phyloP scores from a whole-genome alignment of 345 rosid species.

The Salix purpurea region DNA sequence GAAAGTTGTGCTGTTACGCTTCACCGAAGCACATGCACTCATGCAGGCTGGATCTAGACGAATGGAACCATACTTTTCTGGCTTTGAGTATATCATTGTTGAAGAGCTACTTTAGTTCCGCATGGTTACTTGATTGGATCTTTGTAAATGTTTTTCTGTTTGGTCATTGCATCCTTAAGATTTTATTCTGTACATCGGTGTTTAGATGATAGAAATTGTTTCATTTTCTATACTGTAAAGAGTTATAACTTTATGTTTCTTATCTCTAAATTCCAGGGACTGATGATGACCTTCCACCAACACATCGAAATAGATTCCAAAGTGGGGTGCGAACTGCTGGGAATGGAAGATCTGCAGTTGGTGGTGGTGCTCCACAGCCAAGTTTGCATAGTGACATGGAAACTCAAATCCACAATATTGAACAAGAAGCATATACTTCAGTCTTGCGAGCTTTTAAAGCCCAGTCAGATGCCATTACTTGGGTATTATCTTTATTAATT shows the following conservation, averaged over 20 bases:
- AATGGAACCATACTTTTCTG: background rate
- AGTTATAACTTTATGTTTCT: background rate
- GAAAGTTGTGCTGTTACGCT: background rate
- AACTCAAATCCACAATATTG: constrained; percentile 81
- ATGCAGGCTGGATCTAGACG: background rate
- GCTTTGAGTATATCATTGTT: background rate
- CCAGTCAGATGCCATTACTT: constrained; percentile 93
- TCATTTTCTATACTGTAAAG: background rate
- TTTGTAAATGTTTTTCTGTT: background rate
- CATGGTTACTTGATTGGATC: background rate
- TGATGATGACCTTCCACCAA: constrained; percentile 95
- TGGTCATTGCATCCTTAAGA: background rate
- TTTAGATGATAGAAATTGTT: background rate
- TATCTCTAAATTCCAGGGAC: constrained; percentile 57
- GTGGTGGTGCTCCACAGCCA: constrained; percentile 53
- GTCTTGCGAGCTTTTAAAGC: constrained; percentile 96
- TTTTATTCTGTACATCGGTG: background rate
- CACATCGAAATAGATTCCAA: constrained; percentile 85
- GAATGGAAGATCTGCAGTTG: constrained; percentile 75
- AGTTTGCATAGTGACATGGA: constrained; percentile 81
- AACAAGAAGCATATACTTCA: constrained; percentile 87
- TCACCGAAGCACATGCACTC: background rate
- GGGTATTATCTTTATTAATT: constrained; percentile 48
- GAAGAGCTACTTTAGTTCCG: background rate
- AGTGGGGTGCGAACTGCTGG: constrained; percentile 64